A percentile compares a stretch with the other conserved stretches of the same genome.
These are phyloP conservation scores for Corniculantispora saksenae DNA, from an alignment of 2,329 filamentous ascomycete genomes.

Conservation along the genomic window DNA sequence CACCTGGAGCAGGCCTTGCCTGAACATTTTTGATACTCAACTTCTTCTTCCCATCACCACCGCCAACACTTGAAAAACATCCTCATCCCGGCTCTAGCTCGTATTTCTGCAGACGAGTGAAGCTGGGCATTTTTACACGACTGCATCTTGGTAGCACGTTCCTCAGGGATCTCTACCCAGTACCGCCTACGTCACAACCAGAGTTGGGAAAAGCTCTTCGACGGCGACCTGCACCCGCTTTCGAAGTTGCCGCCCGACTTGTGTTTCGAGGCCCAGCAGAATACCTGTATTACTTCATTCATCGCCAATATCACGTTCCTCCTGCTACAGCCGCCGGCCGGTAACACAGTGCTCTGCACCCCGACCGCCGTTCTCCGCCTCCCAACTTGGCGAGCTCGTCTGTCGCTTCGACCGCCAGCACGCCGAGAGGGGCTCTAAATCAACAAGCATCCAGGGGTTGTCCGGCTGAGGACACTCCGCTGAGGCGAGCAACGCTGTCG, in stretches of 20 bases:
- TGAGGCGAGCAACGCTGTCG: constrained; percentile 40
- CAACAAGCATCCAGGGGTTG: constrained; percentile 28
- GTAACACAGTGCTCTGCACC: background rate
- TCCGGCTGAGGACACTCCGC: constrained; percentile 36
- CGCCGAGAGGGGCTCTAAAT: constrained; percentile 3
- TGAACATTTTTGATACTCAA: constrained; percentile 20
- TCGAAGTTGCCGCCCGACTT: constrained; percentile 29
- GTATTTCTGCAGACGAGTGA: constrained; percentile 14
- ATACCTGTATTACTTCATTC: background rate
- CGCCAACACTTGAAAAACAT: constrained; percentile 14
- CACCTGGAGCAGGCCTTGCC: constrained; percentile 32
- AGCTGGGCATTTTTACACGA: constrained; percentile 15
- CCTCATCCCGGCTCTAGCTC: constrained; percentile 11
- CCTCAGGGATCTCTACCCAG: constrained; percentile 17
- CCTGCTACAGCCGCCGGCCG: background rate
- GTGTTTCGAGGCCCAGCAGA: background rate
- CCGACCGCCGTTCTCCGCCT: background rate
- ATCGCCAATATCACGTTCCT: background rate
- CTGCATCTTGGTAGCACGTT: background rate
- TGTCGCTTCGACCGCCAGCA: constrained; percentile 4
- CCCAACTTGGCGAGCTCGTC: background rate
- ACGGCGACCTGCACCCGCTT: constrained; percentile 45
- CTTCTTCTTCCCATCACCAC: constrained; percentile 25
- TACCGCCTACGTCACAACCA: constrained; percentile 20
- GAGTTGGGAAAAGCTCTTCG: constrained; percentile 35